Evolutionary conservation across 192 early-diverging fungal genomes (phyloP).

Genomic region (Radiomyces spectabilis): DNA sequence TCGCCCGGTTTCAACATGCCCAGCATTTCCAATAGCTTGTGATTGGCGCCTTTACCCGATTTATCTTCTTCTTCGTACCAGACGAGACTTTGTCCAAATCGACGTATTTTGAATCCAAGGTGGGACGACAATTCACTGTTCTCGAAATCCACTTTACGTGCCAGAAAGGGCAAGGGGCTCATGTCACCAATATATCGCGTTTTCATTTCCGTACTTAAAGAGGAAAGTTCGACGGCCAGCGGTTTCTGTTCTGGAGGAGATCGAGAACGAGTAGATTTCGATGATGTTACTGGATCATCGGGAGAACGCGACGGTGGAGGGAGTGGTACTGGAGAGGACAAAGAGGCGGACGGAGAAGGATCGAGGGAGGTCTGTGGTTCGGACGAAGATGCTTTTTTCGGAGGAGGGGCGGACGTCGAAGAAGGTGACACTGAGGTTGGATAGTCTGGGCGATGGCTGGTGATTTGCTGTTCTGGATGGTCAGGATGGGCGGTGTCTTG

Average conservation of each 20-base stretch:
- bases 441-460: too few relatives aligned
- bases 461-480: not conserved
- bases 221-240: too few relatives aligned
- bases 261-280: too few relatives aligned
- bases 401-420: not conserved
- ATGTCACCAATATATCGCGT: conserved; percentile 23
- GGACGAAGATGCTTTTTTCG: too few relatives aligned
- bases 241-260: too few relatives aligned
- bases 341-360: too few relatives aligned
- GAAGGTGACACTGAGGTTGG: too few relatives aligned
- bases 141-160: conserved; percentile 22
- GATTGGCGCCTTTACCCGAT: not conserved
- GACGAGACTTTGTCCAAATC: conserved; percentile 19
- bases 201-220: too few relatives aligned
- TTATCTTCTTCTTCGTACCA: conserved; percentile 7
- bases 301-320: too few relatives aligned
- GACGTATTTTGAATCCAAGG: conserved; percentile 4
- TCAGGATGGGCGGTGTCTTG: not conserved
- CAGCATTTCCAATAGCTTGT: conserved; percentile 4
- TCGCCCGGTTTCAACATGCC: conserved; percentile 16
- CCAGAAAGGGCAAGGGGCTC: conserved; percentile 16
- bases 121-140: not conserved
- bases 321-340: too few relatives aligned
- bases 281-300: too few relatives aligned
- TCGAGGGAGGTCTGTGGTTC: too few relatives aligned